phyloP scores from a whole-genome alignment of 768 basidiomycete species.

The Rhizopogon vinicolor region DNA sequence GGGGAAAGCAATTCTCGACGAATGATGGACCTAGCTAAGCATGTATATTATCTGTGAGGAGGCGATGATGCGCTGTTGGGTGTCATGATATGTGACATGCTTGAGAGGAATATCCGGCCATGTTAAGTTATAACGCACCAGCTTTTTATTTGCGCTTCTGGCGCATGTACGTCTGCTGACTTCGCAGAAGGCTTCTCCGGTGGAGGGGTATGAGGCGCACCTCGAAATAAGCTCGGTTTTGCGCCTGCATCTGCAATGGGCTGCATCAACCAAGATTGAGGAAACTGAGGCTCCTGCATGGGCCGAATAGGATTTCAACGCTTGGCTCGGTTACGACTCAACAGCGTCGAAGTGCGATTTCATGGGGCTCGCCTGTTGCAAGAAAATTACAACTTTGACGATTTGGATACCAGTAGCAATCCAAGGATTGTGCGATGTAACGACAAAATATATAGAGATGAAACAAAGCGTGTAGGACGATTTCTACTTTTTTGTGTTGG shows the following conservation, averaged over 20 bases:
- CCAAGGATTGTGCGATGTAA: too few species aligned
- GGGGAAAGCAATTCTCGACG: background rate
- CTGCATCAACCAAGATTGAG: slow-evolving; percentile 15
- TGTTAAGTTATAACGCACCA: slow-evolving; percentile 62
- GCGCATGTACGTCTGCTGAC: slow-evolving; percentile 36
- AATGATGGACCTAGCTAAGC: background rate
- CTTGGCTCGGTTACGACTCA: slow-evolving; percentile 46
- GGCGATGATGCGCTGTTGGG: too few species aligned
- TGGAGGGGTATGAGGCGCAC: slow-evolving; percentile 23
- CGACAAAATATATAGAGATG: too few species aligned
- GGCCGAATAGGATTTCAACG: slow-evolving; percentile 42
- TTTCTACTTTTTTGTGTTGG: too few species aligned
- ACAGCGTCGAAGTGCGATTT: slow-evolving; percentile 53
- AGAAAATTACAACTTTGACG: too few species aligned
- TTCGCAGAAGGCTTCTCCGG: slow-evolving; percentile 35
- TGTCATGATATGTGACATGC: slow-evolving; percentile 8
- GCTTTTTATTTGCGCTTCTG: slow-evolving; percentile 60
- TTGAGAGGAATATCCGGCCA: slow-evolving; percentile 61
- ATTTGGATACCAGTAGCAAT: too few species aligned
- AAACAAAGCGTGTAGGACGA: too few species aligned
- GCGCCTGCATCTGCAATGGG: slow-evolving; percentile 15
- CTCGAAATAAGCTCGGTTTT: background rate
- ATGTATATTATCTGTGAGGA: background rate
- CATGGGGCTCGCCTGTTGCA: slow-evolving; percentile 77
- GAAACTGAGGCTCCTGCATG: slow-evolving; percentile 38